Base-by-base conservation (phyloP, 352 stramenopile species). In the Phytophthora nicotianae region DNA sequence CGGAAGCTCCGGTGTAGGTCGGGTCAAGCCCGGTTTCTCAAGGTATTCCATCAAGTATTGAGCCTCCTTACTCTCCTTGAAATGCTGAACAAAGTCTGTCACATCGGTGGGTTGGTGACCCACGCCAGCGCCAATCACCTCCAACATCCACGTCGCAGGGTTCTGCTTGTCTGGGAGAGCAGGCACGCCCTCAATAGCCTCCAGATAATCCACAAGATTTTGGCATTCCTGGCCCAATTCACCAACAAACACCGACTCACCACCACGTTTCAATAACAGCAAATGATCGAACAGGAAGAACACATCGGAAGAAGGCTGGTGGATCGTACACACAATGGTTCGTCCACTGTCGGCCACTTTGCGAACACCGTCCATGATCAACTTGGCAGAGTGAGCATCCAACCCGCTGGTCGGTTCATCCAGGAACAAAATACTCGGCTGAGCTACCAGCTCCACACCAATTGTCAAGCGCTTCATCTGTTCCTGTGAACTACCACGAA, bases 261-360 rank as follows among this genome's bases (percentile, higher is more conserved):
- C 60, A 35, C 76, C 76, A 24, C 64, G 62, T 37, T 82, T 75
- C 40, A 97, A 53, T 2, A 97, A 58, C 50, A 96, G 74, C 10
- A 96, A 50, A 37, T 81, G 77, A 65, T 97, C 88, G 60, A 96
- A 96, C 40, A 88, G 79, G 35, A 84, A 81, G n/a, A 97, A 96
- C 0, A 97, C 81, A 42, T 96, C 83, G 1, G 78, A 89, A 21
- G 76, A 83, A 23, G 91, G 91, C 68, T 97, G 91, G 64, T 97
- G 91, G 64, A 97, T 97, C 23, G 87, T 97, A 40, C 91, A 95
- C 2, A 96, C 66, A 20, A 97, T 82, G 10, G 79, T 90, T 4
- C 75, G 60, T 8, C 87, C 86, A 17, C 73, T 77, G 29, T 58
- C 53, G 5, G 88, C 86, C 48, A 96, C 77, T 47, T 92, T 90